phyloP scores from a whole-genome alignment of 441 rosid species.

The Theobroma grandiflorum region DNA sequence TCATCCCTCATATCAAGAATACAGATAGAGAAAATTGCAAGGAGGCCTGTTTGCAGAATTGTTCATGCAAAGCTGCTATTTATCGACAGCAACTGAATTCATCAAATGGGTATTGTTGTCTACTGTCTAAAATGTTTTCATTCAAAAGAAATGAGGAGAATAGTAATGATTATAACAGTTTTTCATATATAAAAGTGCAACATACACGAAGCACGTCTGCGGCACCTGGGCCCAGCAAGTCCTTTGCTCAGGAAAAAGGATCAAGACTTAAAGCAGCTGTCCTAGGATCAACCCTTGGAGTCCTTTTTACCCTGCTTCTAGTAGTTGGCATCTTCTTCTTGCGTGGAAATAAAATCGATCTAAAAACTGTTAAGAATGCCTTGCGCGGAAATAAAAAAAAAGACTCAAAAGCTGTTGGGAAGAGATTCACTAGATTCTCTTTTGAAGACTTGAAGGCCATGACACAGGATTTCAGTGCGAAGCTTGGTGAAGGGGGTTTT shows the following conservation, averaged over 20 bases:
- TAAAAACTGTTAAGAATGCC: background rate
- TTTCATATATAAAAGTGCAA: conserved; percentile 3
- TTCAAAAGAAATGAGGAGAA: background rate
- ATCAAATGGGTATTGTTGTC: background rate
- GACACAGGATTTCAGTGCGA: conserved; percentile 31
- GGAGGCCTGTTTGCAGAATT: background rate
- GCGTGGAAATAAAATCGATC: background rate
- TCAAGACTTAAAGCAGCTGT: background rate
- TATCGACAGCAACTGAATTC: background rate
- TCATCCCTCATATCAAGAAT: no score
- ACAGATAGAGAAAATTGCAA: background rate
- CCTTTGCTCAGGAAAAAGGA: no score
- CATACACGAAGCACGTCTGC: no score
- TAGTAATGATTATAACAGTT: background rate
- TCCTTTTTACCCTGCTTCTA: background rate
- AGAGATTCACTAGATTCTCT: background rate
- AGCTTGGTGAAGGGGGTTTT: conserved; percentile 42
- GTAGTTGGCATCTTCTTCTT: background rate
- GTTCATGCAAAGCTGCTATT: conserved; percentile 27
- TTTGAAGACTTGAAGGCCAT: conserved; percentile 20
- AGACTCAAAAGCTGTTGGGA: conserved; percentile 30
- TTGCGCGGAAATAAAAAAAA: conserved; percentile 29
- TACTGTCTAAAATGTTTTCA: background rate
- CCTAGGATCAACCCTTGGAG: background rate
- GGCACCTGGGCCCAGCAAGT: no score